Evolutionary conservation across 2,329 filamentous ascomycete genomes (phyloP).

Genomic region (Colletotrichum sp.): DNA sequence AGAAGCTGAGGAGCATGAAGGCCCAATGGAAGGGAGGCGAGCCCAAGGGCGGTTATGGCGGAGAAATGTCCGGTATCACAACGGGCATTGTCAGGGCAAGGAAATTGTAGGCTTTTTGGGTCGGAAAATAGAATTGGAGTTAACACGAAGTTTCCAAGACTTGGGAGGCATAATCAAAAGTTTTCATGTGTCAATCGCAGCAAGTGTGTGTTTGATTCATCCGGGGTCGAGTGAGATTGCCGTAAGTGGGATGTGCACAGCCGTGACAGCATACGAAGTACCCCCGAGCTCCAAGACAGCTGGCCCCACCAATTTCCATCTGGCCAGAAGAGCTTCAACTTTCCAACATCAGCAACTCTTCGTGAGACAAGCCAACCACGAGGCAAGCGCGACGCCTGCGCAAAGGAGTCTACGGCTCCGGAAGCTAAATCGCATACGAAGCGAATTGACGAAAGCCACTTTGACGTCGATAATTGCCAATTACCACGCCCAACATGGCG

Average conservation of each 20-base stretch:
- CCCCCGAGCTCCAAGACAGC: background rate
- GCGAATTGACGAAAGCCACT: background rate
- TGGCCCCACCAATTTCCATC: constrained; percentile 9
- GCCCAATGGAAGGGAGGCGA: constrained; percentile 86
- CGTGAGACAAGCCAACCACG: background rate
- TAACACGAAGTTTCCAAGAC: background rate
- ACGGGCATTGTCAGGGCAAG: constrained; percentile 90
- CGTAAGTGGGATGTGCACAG: background rate
- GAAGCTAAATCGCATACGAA: background rate
- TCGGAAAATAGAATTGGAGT: constrained; percentile 19
- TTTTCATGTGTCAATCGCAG: background rate
- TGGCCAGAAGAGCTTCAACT: constrained; percentile 13
- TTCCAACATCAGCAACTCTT: background rate
- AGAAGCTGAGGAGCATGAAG: constrained; percentile 91
- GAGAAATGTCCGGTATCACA: constrained; percentile 96
- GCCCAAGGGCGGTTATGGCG: constrained; percentile 83
- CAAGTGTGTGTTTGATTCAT: background rate
- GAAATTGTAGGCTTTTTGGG: constrained; percentile 68
- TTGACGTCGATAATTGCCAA: background rate
- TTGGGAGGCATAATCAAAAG: background rate
- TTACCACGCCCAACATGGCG: constrained; percentile 3
- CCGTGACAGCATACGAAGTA: background rate
- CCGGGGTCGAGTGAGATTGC: background rate
- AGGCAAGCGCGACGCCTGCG: constrained; percentile 4
- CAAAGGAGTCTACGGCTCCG: background rate